phyloP scores from a whole-genome alignment of 495 filamentous ascomycete genomes.

The Podospora comata region DNA sequence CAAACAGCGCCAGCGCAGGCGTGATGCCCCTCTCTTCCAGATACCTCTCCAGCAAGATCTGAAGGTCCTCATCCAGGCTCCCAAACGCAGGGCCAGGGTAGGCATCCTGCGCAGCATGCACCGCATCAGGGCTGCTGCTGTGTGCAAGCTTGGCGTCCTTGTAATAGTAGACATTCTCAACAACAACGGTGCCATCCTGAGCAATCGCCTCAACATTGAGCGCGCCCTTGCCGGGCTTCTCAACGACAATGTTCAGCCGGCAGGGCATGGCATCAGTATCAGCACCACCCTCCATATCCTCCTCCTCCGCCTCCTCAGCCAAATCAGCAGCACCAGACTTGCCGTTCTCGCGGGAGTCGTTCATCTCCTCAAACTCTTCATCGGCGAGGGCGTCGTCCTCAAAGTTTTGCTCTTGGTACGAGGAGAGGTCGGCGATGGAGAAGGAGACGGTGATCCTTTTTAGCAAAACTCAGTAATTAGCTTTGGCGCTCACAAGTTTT shows the following conservation, averaged over 20 bases:
- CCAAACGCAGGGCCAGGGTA: constrained; percentile 92
- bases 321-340: constrained; percentile 50
- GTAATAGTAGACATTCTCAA: constrained; percentile 91
- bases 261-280: constrained; percentile 67
- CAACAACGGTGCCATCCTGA: constrained; percentile 80
- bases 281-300: constrained; percentile 49
- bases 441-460: constrained; percentile 86
- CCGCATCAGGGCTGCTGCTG: constrained; percentile 43
- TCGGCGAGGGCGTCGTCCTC: constrained; percentile 66
- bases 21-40: constrained; percentile 93
- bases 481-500: background rate
- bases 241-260: constrained; percentile 79
- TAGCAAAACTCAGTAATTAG: constrained; percentile 16
- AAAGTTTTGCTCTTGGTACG: constrained; percentile 53
- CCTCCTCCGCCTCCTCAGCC: constrained; percentile 45
- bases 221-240: constrained; percentile 76
- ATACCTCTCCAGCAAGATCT: constrained; percentile 87
- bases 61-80: constrained; percentile 93
- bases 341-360: constrained; percentile 45
- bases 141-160: constrained; percentile 66
- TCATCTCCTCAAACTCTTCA: constrained; percentile 52
- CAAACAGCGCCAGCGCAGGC: constrained; percentile 79
- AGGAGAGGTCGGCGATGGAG: constrained; percentile 86
- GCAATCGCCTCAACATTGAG: constrained; percentile 82
- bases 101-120: constrained; percentile 59